phyloP scores from a whole-genome alignment of 164 flowering plant species.

The Vitis labrusca region DNA sequence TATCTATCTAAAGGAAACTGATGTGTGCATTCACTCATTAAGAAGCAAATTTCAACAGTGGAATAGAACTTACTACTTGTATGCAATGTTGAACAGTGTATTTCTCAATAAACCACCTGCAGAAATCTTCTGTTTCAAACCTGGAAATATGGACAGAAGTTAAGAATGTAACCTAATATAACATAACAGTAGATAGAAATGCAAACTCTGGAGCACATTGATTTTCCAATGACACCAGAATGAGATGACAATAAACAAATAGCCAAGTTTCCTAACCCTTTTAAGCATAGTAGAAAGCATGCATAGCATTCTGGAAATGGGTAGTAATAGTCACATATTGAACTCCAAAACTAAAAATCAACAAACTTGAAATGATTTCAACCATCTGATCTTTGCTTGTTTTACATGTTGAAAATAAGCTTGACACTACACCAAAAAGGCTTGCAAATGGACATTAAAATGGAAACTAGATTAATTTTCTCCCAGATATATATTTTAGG shows the following conservation, averaged over 20 bases:
- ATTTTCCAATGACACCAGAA: not conserved
- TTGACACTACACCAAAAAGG: not conserved
- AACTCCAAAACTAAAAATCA: not conserved
- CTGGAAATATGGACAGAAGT: constrained; percentile 38
- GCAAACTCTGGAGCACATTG: no score
- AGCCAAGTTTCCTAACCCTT: not conserved
- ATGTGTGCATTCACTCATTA: no score
- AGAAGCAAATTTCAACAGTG: not conserved
- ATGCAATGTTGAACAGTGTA: constrained; percentile 67
- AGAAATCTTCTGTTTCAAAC: constrained; percentile 75
- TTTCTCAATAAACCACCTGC: constrained; percentile 62
- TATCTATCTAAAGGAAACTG: no score
- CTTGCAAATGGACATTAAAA: not conserved
- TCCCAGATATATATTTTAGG: no score
- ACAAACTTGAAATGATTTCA: not conserved
- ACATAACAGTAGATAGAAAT: no score
- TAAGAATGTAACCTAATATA: not conserved
- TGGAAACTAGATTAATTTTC: not conserved
- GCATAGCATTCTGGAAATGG: not conserved
- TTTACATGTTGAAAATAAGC: not conserved
- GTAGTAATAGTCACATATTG: not conserved
- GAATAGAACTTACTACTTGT: constrained; percentile 61
- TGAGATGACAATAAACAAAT: not conserved
- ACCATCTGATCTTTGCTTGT: not conserved
- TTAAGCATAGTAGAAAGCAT: not conserved